Evolutionary conservation across 306 rosid genomes (phyloP), one percentile per base, ranked within the genome.

Genomic region (Vigna hirtella): DNA sequence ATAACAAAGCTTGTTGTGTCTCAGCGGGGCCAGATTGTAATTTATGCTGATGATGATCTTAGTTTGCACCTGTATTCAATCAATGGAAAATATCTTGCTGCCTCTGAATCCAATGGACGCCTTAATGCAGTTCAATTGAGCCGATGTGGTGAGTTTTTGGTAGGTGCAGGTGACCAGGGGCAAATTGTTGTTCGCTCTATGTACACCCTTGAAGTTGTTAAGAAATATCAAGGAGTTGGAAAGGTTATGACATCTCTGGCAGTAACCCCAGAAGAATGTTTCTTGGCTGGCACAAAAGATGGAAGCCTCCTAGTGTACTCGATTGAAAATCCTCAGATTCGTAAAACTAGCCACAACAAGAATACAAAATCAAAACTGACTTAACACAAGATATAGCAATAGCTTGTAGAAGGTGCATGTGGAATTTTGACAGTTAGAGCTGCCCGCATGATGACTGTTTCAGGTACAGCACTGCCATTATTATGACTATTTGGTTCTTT

Each of bases 91-190:
- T 95, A 90, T 83, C 91, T 95, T 80, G 96, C 98, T 76, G 82
- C 93, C 81, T 86, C 97, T 12, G 98, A 95, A 79, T 95, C 98
- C 78, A 90, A 89, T 50, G 96, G 98, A 48, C 98, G 98, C 48
- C 93, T 92, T 80, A 91, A 95, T 81, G 90, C 98, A 75, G 36
- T 95, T 73, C 90, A 89, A 70, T 76, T 95, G 83, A 95, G 98
- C 83, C 81, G 84, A 62, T 95, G 98, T 66, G 97, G 97, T 70
- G 98, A 88, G 85, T 95, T 92, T 87, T 79, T 95, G 86, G 97
- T 92, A 55, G 85, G 92, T 85, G 97, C 98, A 11, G 97, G 98
- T 83, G 98, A 94, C 83, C 98, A 94, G 66, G 98, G 98, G 85
- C 98, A 92, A 87, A 95, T 95, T 66, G 87, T 90, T 67, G 95